Evolutionary conservation across 2,329 filamentous ascomycete species (phyloP).

Genomic region (Zymoseptoria tritici): DNA sequence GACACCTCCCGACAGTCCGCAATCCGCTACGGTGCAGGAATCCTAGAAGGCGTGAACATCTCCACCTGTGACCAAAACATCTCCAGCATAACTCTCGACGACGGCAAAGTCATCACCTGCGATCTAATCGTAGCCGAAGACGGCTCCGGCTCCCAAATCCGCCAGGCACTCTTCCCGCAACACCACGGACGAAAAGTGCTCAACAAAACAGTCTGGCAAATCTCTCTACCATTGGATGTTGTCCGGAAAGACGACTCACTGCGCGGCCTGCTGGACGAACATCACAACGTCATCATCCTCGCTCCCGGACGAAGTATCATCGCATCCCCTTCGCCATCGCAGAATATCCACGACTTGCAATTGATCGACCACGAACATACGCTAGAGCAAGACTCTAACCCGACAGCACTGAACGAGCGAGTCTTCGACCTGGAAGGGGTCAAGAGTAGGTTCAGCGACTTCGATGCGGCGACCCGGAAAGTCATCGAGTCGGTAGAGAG

Average conservation of each 20-base stretch:
- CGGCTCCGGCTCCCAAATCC: conserved; percentile 2
- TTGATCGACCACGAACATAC: conserved; percentile 6
- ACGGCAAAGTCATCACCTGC: background rate
- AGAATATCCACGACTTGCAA: conserved; percentile 2
- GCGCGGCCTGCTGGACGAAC: background rate
- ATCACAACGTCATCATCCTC: conserved; percentile 1
- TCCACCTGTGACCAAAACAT: background rate
- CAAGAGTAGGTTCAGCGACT: conserved; percentile 1
- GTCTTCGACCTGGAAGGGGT: background rate
- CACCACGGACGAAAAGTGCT: background rate
- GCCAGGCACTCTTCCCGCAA: conserved; percentile 1
- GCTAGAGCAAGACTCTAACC: background rate
- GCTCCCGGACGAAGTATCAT: conserved; percentile 1
- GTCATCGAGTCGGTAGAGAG: background rate
- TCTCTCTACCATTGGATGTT: background rate
- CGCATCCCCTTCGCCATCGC: conserved; percentile 1
- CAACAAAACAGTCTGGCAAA: conserved; percentile 1
- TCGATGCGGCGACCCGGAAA: conserved; percentile 1
- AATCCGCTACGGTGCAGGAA: background rate
- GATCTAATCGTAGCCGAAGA: conserved; percentile 7
- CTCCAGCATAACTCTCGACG: background rate
- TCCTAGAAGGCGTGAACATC: conserved; percentile 1
- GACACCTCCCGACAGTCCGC: background rate
- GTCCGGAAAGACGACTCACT: background rate
- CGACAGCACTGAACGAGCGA: background rate